These are phyloP conservation scores for Calocybe indica DNA, from an alignment of 768 basidiomycete species.

Conservation along the genomic window DNA sequence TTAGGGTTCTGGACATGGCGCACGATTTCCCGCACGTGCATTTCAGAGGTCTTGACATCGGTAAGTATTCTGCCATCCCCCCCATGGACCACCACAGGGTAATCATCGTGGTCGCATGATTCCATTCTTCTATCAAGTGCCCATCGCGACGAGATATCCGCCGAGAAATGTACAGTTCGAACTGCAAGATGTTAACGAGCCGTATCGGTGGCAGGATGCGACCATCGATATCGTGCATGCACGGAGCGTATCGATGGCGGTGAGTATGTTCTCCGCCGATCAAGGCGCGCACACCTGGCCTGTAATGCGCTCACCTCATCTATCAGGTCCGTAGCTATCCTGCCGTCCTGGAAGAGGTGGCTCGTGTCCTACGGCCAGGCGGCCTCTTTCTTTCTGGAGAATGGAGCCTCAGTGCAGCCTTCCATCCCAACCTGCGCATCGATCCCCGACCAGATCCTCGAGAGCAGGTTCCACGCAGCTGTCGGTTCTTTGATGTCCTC, in stretches of 20 bases:
- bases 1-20: conserved; percentile 75
- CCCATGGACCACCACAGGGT: conserved; percentile 1
- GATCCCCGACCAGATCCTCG: conserved; percentile 16
- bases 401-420: conserved; percentile 39
- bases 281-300: background rate
- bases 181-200: conserved; percentile 54
- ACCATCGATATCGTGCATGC: conserved; percentile 69
- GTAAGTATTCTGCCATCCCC: conserved; percentile 31
- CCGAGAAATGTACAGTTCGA: conserved; percentile 58
- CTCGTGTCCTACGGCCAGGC: conserved; percentile 61
- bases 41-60: conserved; percentile 74
- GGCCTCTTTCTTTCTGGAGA: conserved; percentile 68
- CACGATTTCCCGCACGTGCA: conserved; percentile 52
- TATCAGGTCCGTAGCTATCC: conserved; percentile 52
- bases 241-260: conserved; percentile 53
- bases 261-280: conserved; percentile 24
- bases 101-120: conserved; percentile 1
- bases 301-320: background rate
- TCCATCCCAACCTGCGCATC: conserved; percentile 22
- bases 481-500: conserved; percentile 32
- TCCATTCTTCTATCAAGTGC: conserved; percentile 39
- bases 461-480: conserved; percentile 32
- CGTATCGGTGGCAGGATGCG: conserved; percentile 41
- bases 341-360: conserved; percentile 47
- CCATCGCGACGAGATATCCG: conserved; percentile 63